Percentiles rank a stretch among this genome's conserved stretches.
These are phyloP conservation scores for Mycena galopus DNA, from an alignment of 768 basidiomycete genomes.

Conservation along the genomic window DNA sequence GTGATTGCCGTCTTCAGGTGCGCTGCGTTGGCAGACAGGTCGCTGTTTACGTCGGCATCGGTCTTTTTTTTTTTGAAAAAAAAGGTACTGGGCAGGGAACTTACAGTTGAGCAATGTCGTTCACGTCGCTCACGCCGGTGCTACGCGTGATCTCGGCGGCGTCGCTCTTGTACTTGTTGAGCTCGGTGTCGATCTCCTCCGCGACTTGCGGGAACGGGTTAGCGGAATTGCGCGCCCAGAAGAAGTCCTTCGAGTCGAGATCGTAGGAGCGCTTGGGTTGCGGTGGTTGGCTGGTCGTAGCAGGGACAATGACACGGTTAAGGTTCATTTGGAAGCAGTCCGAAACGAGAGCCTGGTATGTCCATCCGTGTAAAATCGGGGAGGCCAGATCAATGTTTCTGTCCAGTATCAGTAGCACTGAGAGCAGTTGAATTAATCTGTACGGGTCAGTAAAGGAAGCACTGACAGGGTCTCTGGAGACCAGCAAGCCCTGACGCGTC, in stretches of 20 bases:
- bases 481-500: constrained; percentile 88
- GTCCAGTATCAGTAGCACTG: constrained; percentile 94
- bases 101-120: constrained; percentile 94
- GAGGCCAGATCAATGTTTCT: constrained; percentile 95
- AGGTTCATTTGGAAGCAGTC: constrained; percentile 98
- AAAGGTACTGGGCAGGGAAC: constrained; percentile 41
- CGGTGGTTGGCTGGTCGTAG: constrained; percentile 65
- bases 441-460: constrained; percentile 1
- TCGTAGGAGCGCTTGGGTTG: constrained; percentile 82
- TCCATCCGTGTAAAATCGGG: constrained; percentile 97
- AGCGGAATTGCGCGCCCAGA: constrained; percentile 97
- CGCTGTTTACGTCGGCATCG: constrained; percentile 56
- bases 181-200: constrained; percentile 93
- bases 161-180: constrained; percentile 94
- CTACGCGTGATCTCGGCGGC: constrained; percentile 97
- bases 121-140: constrained; percentile 96
- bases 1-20: constrained; percentile 98
- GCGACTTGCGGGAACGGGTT: constrained; percentile 99
- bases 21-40: constrained; percentile 92
- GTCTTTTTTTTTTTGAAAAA: not conserved
- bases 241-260: constrained; percentile 98
- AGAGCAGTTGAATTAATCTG: constrained; percentile 27
- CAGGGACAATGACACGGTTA: constrained; percentile 90
- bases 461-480: constrained; percentile 88
- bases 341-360: constrained; percentile 97